These are phyloP conservation scores for Daldinia loculata DNA, from an alignment of 495 filamentous ascomycete genomes.

Conservation along the genomic window DNA sequence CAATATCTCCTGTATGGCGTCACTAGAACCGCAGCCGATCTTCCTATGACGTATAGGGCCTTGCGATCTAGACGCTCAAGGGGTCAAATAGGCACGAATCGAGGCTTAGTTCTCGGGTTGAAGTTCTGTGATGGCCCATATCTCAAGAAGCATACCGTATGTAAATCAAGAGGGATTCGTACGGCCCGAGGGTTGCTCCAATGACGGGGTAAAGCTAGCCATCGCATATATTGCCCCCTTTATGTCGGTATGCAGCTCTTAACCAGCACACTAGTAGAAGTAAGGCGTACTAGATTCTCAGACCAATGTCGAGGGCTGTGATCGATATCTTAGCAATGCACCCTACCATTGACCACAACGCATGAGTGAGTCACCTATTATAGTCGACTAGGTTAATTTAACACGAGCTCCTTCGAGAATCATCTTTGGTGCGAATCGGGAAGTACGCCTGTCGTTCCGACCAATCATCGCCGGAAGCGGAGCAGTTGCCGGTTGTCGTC, in stretches of 20 bases:
- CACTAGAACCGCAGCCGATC: not conserved
- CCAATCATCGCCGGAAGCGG: constrained; percentile 24
- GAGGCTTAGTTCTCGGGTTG: constrained; percentile 13
- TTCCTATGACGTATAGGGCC: constrained; percentile 27
- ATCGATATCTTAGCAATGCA: constrained; percentile 20
- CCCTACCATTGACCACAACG: constrained; percentile 4
- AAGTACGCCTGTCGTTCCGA: constrained; percentile 14
- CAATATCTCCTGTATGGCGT: constrained; percentile 16
- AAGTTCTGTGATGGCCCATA: not conserved
- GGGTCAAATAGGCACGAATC: constrained; percentile 1
- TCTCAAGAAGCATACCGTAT: constrained; percentile 13
- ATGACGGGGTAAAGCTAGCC: constrained; percentile 3
- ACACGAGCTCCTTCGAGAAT: constrained; percentile 25
- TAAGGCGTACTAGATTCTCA: constrained; percentile 5
- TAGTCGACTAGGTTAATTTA: constrained; percentile 23
- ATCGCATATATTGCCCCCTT: constrained; percentile 10
- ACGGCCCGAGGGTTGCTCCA: constrained; percentile 4
- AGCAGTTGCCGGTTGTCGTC: constrained; percentile 12
- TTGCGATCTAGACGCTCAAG: not conserved
- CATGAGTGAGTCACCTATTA: constrained; percentile 27
- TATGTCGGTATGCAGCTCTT: constrained; percentile 19
- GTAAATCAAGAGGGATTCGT: constrained; percentile 9
- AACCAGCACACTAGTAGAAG: not conserved
- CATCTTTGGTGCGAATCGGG: constrained; percentile 27
- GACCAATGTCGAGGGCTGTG: constrained; percentile 5